phyloP scores from a whole-genome alignment of 139 green algal species.

The Choricystis sp. region DNA sequence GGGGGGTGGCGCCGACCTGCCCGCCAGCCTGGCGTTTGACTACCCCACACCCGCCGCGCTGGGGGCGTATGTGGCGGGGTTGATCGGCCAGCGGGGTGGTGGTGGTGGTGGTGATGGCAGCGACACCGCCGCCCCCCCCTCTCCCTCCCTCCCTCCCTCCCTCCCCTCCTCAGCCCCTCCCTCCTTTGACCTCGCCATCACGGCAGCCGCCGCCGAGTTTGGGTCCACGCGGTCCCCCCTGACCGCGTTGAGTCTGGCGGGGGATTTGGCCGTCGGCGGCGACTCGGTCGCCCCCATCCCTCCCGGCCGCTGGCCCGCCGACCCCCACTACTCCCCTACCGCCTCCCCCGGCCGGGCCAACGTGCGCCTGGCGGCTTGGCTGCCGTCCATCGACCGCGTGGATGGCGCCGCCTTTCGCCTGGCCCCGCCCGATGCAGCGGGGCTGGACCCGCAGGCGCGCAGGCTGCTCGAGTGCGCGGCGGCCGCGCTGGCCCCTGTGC shows the following conservation, averaged over 20 bases:
- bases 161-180: neutral
- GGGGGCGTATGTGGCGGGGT: neutral
- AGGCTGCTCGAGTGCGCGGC: constrained; percentile 38
- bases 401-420: constrained; percentile 48
- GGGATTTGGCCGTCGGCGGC: no score
- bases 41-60: constrained; percentile 37
- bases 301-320: constrained; percentile 25
- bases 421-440: constrained; percentile 18
- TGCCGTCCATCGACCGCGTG: constrained; percentile 29
- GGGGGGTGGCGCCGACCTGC: constrained; percentile 11
- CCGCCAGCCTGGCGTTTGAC: constrained; percentile 56
- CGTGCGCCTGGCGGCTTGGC: constrained; percentile 20
- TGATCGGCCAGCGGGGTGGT: neutral
- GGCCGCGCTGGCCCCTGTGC: constrained; percentile 12
- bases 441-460: constrained; percentile 58
- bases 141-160: neutral
- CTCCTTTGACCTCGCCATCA: neutral
- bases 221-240: neutral
- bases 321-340: neutral
- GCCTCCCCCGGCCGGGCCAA: neutral
- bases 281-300: constrained; percentile 22
- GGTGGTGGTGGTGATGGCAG: no score
- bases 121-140: no score
- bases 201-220: no score
- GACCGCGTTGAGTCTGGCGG: no score